Base-by-base conservation (phyloP, 2,329 filamentous ascomycete species). In the Coniochaeta sp. region DNA sequence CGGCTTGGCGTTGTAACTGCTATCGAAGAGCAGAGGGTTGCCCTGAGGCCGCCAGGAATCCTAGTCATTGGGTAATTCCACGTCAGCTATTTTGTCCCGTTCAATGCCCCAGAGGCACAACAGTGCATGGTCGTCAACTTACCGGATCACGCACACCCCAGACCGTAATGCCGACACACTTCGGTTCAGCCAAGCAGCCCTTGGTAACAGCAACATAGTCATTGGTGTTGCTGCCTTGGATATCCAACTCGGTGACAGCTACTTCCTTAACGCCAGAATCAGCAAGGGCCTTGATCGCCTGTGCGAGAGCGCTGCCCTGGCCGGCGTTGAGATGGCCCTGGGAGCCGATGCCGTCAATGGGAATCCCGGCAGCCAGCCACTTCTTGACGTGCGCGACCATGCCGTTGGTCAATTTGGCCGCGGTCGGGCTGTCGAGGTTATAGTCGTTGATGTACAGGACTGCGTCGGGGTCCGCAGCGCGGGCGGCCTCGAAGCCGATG, bases 391-490 rank as follows among this genome's bases (percentile, higher is more conserved):
- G 76, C 38, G 69, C 70, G 4, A 81, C 77, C 76, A 88, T 83
- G 55, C 78, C 79, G 24, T 66, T 74, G 38, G 77, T 76, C 59
- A 76, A 55, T 77, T 91, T 91, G 63, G 80, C 75, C 66, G 81
- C 80, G 64, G 66, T 79, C 19, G 86, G 79, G 50, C 72, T 77
- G 73, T 89, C 87, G 58, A 89, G 80, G 75, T 89, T 89, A 74
- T 81, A 84, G 71, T 91, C 88, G 73, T 91, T 92, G 75, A 91
- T 89, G 77, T 89, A 92, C 42, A 91, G 78, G 73, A 87, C 88
- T 2, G 85, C 87, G 60, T 73, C 67, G 2, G 88, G 86, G 70
- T 91, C 89, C 16, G 86, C 87, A 9, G 78, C 78, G 58, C 83
- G 81, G 22, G 89, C 89, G 12, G 88, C 83, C 58, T 82, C 78